Evolutionary conservation across 75 land plant species (phyloP).

Genomic region (Pinus taeda): DNA sequence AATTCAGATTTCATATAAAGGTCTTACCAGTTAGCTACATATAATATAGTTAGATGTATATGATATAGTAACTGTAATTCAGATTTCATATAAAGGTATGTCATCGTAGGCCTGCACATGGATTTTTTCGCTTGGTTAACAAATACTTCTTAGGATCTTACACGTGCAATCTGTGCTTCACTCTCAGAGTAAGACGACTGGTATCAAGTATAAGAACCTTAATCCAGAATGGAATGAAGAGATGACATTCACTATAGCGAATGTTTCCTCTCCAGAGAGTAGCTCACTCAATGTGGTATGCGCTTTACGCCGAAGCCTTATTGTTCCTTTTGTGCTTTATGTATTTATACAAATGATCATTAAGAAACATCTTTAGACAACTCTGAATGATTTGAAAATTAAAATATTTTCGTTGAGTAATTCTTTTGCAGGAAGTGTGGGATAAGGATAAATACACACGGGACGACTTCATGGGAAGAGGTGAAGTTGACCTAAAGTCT

Average conservation of each 20-base stretch:
- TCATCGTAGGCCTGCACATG: too few relatives aligned
- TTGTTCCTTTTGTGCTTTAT: not conserved
- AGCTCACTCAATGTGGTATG: not conserved
- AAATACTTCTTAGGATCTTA: too few relatives aligned
- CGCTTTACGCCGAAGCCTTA: not conserved
- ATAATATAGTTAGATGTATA: too few relatives aligned
- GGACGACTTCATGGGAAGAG: conserved; percentile 61
- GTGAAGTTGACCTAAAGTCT: conserved; percentile 37
- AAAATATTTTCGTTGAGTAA: not conserved
- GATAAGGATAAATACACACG: conserved; percentile 43
- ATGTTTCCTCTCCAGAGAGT: not conserved
- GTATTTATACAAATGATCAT: not conserved
- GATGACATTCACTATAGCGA: conserved; percentile 47
- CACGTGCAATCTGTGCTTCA: not conserved
- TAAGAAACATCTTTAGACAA: not conserved
- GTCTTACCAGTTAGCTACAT: too few relatives aligned
- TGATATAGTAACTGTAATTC: too few relatives aligned
- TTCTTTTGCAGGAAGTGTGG: conserved; percentile 35
- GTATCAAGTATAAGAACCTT: conserved; percentile 40
- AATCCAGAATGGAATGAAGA: conserved; percentile 83
- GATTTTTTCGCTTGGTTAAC: too few relatives aligned
- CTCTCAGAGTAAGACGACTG: conserved; percentile 55
- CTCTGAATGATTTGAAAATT: not conserved
- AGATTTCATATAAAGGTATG: too few relatives aligned
- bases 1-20: too few relatives aligned